Conservation (phyloP, 805 yeast genomes). For the Candida nemodendra region DNA sequence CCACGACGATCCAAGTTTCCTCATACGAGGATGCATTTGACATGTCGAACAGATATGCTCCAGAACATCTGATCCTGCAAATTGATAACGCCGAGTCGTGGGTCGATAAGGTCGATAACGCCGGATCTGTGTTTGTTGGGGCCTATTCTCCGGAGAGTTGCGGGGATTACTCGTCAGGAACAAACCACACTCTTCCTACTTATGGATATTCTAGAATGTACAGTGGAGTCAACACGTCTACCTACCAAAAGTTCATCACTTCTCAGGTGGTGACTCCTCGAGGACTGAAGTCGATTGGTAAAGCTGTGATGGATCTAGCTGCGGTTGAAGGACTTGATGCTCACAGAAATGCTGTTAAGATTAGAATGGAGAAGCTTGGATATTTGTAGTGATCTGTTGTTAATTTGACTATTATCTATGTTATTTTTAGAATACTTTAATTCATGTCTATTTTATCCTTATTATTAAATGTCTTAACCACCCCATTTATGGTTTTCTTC, state of each 20-base stretch:
- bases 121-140: constrained; percentile 97
- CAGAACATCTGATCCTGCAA: constrained; percentile 95
- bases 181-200: constrained; percentile 97
- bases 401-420: too few relatives aligned
- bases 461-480: too few relatives aligned
- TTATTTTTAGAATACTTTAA: too few relatives aligned
- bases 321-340: constrained; percentile 96
- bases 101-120: constrained; percentile 78
- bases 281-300: constrained; percentile 88
- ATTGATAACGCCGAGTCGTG: constrained; percentile 72
- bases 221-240: constrained; percentile 94
- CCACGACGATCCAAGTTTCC: constrained; percentile 71
- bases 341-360: constrained; percentile 94
- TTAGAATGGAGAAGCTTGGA: constrained; percentile 84
- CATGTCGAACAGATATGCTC: constrained; percentile 91
- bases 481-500: too few relatives aligned
- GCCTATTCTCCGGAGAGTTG: constrained; percentile 95
- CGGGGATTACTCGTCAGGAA: constrained; percentile 97
- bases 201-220: constrained; percentile 98
- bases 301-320: constrained; percentile 94
- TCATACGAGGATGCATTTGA: constrained; percentile 76
- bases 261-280: constrained; percentile 84
- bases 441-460: too few relatives aligned
- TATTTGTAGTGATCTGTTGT: too few relatives aligned
- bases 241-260: constrained; percentile 93